Evolutionary conservation across 345 rosid genomes (phyloP), one percentile per base, ranked within the genome.

Genomic region (Nasturtium officinale): DNA sequence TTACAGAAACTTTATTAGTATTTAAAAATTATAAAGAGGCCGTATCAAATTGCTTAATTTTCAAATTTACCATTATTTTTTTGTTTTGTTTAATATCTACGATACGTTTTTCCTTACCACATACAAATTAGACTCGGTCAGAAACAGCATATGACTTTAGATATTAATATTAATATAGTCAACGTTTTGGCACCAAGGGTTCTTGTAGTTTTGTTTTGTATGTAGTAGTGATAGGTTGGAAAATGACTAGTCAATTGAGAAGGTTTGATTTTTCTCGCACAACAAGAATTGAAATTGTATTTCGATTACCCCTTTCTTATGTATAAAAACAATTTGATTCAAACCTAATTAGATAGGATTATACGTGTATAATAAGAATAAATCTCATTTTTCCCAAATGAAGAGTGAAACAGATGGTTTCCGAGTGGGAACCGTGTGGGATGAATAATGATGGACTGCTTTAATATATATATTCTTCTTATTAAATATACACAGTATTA

Each of bases 361-460:
- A 54, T 72, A 61, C 11, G 7, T 47, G 9, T 38, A 71, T 4
- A 25, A 42, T 38, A 75, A 75, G 56, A 75, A 67, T 75, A 60
- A 51, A 68, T 59, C 47, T 42, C 48, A 66, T 67, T 75, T 75
- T 13, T 23, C 52, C 9, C 15, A 37, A 21, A 50, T 50, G 60
- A 48, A 56, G 59, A 40, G 53, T 65, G 50, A 65, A 23, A 73
- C 26, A 30, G 71, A 65, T 66, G 2, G 2, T 75, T 52, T 75
- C 69, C 80, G 76, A 64, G 80, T 77, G 72, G 72, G 68, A 71
- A 77, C 80, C 80, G 76, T 71, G 80, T 77, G 72, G 67, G 38
- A 40, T 75, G 54, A 40, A 58, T 67, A 21, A 40, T 70, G 61
- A 59, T 50, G 28, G 18, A 13, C 30, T 59, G 52, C 61, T 74